A percentile compares a stretch with the other conserved stretches of the same genome.
Evolutionary conservation across 208 protist species (phyloP).

Genomic region (Wallacemonas rigidus): DNA sequence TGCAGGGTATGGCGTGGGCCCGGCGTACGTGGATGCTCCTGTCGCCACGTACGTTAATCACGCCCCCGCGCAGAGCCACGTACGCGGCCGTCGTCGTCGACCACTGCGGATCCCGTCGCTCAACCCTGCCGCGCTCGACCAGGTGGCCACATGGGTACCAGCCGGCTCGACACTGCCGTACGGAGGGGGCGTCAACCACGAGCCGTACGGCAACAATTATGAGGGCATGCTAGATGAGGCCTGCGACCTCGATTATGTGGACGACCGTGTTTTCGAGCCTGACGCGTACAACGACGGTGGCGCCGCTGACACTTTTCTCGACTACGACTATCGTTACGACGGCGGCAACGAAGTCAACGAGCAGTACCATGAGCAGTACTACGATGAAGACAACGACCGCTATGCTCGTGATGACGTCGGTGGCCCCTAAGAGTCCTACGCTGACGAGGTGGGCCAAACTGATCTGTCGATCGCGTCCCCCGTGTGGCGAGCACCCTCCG

Average conservation of each 20-base stretch:
- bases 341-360: no score
- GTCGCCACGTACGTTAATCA: neutral
- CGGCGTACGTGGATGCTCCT: neutral
- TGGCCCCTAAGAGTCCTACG: no score
- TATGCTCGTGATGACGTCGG: no score
- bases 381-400: no score
- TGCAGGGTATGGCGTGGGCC: no score
- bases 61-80: neutral
- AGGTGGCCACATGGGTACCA: neutral
- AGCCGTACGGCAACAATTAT: constrained; percentile 9
- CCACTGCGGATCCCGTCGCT: neutral
- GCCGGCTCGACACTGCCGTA: neutral
- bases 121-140: neutral
- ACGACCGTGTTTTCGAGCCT: neutral
- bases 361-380: no score
- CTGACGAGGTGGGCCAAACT: no score
- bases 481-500: no score
- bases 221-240: neutral
- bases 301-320: neutral
- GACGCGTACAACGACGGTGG: neutral
- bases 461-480: no score
- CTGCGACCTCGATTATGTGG: neutral
- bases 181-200: neutral
- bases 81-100: neutral
- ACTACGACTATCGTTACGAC: no score